Percentiles rank a stretch among this genome's conserved stretches.
These are phyloP conservation scores for Lichtheimia ramosa DNA, from an alignment of 371 early-diverging fungal species.

Conservation along the genomic window DNA sequence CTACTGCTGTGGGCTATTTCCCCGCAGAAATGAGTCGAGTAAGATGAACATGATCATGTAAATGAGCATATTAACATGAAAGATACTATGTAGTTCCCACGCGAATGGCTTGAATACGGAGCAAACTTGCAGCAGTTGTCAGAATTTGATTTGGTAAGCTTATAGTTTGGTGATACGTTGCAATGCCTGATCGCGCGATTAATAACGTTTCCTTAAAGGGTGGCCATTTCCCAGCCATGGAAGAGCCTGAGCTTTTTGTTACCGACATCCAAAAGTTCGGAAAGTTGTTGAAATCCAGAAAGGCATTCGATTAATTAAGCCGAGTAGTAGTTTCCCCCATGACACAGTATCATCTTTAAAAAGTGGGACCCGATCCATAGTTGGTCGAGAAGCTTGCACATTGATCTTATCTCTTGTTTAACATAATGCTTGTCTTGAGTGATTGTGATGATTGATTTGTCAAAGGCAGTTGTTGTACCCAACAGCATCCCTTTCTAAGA, in stretches of 20 bases:
- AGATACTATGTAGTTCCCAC: slow-evolving; percentile 38
- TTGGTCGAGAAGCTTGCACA: too few species aligned
- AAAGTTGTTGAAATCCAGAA: slow-evolving; percentile 12
- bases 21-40: slow-evolving; percentile 36
- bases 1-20: slow-evolving; percentile 57
- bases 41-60: too few species aligned
- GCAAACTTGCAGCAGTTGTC: slow-evolving; percentile 24
- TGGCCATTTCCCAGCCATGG: slow-evolving; percentile 73
- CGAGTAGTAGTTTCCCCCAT: too few species aligned
- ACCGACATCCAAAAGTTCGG: slow-evolving; percentile 45
- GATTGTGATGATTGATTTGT: too few species aligned
- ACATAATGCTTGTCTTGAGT: too few species aligned
- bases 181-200: background rate
- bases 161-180: background rate
- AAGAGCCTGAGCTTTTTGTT: slow-evolving; percentile 49
- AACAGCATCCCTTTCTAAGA: too few species aligned
- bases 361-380: too few species aligned
- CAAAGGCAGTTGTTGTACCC: too few species aligned
- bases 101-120: slow-evolving; percentile 53
- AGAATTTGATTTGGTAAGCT: slow-evolving; percentile 25
- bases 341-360: too few species aligned
- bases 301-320: slow-evolving; percentile 1
- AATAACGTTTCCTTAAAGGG: slow-evolving; percentile 33
- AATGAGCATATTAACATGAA: too few species aligned
- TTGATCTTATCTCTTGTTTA: too few species aligned